A percentile compares a stretch with the other conserved stretches of the same genome.
These are phyloP conservation scores for Komagataella kurtzmanii DNA, from an alignment of 805 yeast genomes.

Conservation along the genomic window DNA sequence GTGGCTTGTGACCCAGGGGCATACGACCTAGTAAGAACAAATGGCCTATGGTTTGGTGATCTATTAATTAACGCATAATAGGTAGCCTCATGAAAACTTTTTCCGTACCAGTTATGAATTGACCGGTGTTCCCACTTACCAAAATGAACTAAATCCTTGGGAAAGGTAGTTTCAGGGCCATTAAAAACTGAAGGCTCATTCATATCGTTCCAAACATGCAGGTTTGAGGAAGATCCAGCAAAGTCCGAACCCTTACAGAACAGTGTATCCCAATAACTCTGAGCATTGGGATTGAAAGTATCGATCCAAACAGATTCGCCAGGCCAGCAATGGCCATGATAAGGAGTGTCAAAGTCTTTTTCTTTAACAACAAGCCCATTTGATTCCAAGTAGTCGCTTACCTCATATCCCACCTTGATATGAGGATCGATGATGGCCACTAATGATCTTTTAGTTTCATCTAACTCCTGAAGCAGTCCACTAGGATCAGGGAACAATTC, in stretches of 20 bases:
- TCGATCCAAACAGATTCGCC: conserved; percentile 95
- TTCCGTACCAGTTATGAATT: conserved; percentile 76
- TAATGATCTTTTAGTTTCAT: conserved; percentile 61
- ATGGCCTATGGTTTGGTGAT: conserved; percentile 53
- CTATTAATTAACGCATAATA: conserved; percentile 48
- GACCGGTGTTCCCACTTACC: conserved; percentile 87
- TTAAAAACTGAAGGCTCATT: conserved; percentile 91
- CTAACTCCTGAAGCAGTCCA: conserved; percentile 51
- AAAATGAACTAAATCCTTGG: conserved; percentile 65
- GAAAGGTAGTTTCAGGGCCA: conserved; percentile 90
- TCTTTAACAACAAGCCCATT: conserved; percentile 28
- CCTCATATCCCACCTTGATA: conserved; percentile 54
- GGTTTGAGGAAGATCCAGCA: conserved; percentile 41
- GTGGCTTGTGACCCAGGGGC: conserved; percentile 87
- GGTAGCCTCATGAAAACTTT: conserved; percentile 72
- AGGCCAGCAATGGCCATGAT: conserved; percentile 94
- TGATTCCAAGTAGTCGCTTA: conserved; percentile 38
- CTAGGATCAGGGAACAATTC: conserved; percentile 65
- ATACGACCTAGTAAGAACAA: conserved; percentile 74
- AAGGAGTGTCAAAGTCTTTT: conserved; percentile 29
- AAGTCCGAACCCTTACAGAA: conserved; percentile 31
- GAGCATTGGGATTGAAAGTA: conserved; percentile 53
- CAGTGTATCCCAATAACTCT: conserved; percentile 41
- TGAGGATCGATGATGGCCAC: conserved; percentile 90
- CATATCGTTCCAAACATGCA: conserved; percentile 96